A percentile compares a stretch with the other conserved stretches of the same genome.
These are phyloP conservation scores for Gossypium australe DNA, from an alignment of 345 rosid species.

Conservation along the genomic window DNA sequence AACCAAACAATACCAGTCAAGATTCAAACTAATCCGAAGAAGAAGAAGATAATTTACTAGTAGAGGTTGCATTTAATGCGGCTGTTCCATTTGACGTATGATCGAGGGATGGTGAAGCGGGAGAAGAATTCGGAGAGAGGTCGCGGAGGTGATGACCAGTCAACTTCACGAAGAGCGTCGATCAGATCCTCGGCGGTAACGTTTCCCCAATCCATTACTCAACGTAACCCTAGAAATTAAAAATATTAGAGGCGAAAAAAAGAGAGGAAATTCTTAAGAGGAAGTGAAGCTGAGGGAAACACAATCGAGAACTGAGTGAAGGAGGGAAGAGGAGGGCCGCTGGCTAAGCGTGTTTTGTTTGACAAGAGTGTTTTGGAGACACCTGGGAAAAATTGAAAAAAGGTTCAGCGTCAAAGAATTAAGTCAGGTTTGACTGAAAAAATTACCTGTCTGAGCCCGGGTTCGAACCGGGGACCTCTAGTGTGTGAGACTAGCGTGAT, in stretches of 20 bases:
- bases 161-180: slow-evolving; percentile 99
- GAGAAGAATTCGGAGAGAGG: slow-evolving; percentile 89
- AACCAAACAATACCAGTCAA: background rate
- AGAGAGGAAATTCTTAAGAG: background rate
- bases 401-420: no score
- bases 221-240: slow-evolving; percentile 15
- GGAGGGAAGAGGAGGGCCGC: background rate
- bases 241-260: background rate
- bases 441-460: slow-evolving; percentile 37
- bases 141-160: slow-evolving; percentile 97
- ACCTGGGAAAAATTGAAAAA: no score
- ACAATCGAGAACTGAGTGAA: background rate
- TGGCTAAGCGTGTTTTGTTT: no score
- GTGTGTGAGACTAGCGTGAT: slow-evolving; percentile 71
- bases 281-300: background rate
- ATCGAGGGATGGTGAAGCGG: slow-evolving; percentile 79
- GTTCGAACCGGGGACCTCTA: slow-evolving; percentile 65
- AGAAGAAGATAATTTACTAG: slow-evolving; percentile 40
- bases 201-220: slow-evolving; percentile 93
- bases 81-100: slow-evolving; percentile 83
- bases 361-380: no score
- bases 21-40: background rate
- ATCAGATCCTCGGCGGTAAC: slow-evolving; percentile 88
- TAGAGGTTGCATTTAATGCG: slow-evolving; percentile 99
- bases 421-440: no score